These are phyloP conservation scores for Penicillium sp. DNA, from an alignment of 2,329 filamentous ascomycete genomes.

Conservation along the genomic window DNA sequence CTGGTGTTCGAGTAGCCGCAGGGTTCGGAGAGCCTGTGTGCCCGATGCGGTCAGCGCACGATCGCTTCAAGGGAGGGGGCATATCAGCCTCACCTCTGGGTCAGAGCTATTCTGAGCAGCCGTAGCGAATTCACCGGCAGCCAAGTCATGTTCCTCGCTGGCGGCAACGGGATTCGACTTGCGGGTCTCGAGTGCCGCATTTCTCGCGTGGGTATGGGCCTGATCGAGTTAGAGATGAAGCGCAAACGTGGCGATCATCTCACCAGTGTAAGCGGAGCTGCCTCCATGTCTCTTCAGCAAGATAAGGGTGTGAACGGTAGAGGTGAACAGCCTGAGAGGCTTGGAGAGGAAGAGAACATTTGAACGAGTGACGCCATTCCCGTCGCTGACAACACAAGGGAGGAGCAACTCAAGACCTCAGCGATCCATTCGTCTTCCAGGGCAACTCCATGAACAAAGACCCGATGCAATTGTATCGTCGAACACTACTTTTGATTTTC, in stretches of 20 bases:
- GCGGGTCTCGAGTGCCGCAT: slow-evolving; percentile 70
- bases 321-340: neutral
- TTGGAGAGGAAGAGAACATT: neutral
- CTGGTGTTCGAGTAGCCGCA: slow-evolving; percentile 82
- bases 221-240: slow-evolving; percentile 36
- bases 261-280: slow-evolving; percentile 65
- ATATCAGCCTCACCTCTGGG: slow-evolving; percentile 48
- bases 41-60: slow-evolving; percentile 6
- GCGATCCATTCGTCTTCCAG: neutral
- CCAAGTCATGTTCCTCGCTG: slow-evolving; percentile 81
- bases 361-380: slow-evolving; percentile 5
- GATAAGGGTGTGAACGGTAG: neutral
- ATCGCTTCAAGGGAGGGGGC: neutral
- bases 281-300: slow-evolving; percentile 57
- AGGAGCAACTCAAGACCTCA: neutral
- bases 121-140: slow-evolving; percentile 82
- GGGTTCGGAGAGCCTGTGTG: slow-evolving; percentile 74
- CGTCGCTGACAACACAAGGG: neutral
- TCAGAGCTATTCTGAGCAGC: slow-evolving; percentile 72
- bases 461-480: neutral
- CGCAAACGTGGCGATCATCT: slow-evolving; percentile 2
- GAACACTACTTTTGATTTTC: neutral
- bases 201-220: slow-evolving; percentile 86
- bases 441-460: neutral
- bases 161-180: slow-evolving; percentile 72